A percentile compares a stretch with the other conserved stretches of the same genome.
Evolutionary conservation across 2,329 filamentous ascomycete species (phyloP).

Genomic region (Aspergillus caelatus): DNA sequence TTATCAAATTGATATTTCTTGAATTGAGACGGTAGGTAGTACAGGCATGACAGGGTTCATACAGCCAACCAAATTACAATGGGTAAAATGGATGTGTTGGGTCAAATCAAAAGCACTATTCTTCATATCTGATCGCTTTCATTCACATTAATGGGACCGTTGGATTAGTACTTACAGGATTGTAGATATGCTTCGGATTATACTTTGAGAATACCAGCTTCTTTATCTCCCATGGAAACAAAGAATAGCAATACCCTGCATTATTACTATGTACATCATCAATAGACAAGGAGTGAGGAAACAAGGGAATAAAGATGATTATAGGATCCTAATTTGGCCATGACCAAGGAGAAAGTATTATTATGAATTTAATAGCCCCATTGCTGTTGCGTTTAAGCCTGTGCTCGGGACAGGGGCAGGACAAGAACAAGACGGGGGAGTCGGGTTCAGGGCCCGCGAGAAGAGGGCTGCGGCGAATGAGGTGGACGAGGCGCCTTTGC

Average conservation of each 20-base stretch:
- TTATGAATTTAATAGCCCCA: neutral
- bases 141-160: neutral
- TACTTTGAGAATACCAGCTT: neutral
- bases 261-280: neutral
- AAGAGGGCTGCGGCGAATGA: conserved; percentile 22
- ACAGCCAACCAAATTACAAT: neutral
- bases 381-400: conserved; percentile 2
- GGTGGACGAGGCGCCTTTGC: conserved; percentile 23
- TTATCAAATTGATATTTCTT: neutral
- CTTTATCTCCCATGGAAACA: neutral
- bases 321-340: neutral
- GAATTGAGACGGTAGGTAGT: neutral
- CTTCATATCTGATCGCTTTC: neutral
- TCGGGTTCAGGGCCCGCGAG: conserved; percentile 15
- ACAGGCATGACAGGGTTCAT: neutral
- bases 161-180: neutral
- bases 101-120: neutral
- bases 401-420: conserved; percentile 4
- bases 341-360: neutral
- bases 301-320: neutral
- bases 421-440: conserved; percentile 13
- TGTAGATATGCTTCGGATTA: neutral
- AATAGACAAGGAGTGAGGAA: neutral
- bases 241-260: neutral
- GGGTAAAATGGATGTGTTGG: neutral